These are phyloP conservation scores for Trichaptum fuscoviolaceum DNA, from an alignment of 768 basidiomycete genomes.

Conservation along the genomic window DNA sequence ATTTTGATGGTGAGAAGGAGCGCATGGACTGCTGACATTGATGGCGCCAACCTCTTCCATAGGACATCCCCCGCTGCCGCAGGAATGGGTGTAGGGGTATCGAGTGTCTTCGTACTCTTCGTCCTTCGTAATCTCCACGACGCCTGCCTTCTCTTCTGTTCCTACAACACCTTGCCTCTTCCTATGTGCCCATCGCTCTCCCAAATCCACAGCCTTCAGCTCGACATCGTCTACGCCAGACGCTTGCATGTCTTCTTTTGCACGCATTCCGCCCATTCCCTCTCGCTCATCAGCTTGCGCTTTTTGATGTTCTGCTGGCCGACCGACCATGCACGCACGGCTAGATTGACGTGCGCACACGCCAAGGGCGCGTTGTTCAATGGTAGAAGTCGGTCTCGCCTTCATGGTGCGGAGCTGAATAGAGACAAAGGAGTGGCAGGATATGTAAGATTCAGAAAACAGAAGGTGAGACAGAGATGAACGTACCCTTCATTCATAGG, in stretches of 20 bases:
- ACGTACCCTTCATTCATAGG: constrained; percentile 92
- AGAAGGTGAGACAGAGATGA: constrained; percentile 9
- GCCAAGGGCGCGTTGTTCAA: constrained; percentile 60
- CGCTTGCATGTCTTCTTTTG: constrained; percentile 64
- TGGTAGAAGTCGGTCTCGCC: constrained; percentile 70
- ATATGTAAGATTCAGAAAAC: constrained; percentile 15
- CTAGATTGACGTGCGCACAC: constrained; percentile 87
- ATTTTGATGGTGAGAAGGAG: not conserved
- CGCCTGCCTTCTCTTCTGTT: constrained; percentile 20
- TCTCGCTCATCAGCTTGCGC: constrained; percentile 73
- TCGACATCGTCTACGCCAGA: constrained; percentile 71
- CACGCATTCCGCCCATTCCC: constrained; percentile 83
- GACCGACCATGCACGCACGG: constrained; percentile 85
- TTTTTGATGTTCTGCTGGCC: constrained; percentile 89
- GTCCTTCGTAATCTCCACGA: constrained; percentile 14
- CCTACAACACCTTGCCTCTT: constrained; percentile 33
- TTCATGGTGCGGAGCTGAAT: constrained; percentile 18
- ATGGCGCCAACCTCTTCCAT: constrained; percentile 21
- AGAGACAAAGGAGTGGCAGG: constrained; percentile 16
- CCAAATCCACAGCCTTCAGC: constrained; percentile 29
- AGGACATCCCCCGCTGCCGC: not conserved
- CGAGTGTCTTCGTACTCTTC: constrained; percentile 5
- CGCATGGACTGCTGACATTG: constrained; percentile 13
- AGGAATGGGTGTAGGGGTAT: not conserved
- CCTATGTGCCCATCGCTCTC: constrained; percentile 30